Base-by-base conservation (phyloP, 352 stramenopile genomes). In the Phytophthora cactorum region DNA sequence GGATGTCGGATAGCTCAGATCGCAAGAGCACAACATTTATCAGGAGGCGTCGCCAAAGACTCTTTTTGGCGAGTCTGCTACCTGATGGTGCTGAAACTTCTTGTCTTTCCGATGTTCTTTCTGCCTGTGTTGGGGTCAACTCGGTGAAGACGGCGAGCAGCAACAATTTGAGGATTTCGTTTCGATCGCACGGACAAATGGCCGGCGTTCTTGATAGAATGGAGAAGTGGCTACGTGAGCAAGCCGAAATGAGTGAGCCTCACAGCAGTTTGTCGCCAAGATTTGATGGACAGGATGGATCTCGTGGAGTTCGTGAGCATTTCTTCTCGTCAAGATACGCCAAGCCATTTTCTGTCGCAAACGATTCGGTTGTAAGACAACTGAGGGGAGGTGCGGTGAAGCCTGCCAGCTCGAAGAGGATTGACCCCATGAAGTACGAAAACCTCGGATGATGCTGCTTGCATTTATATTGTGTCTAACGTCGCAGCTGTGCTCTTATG, bases 361-460 rank as follows among this genome's bases (percentile, higher is more conserved):
- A 75, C 8, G 75, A 86, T 52, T 86, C 75, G 0, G 67, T 86
- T 36, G 55, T 78, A 29, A 74, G 55, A 8, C 82, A 90, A 59
- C 41, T 90, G 51, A 59, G 51, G 27, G 17, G 36, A 45, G 32
- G 32, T n/a, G 41, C 45, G 28, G 27, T 54, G 22, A 38, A 59
- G 9, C 1, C 32, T 36, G 10, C 34, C 29, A 10, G n/a, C 27
- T 47, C 51, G 2, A 72, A 68, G 59, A 79, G 61, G 27, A 41
- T 84, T 31, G 76, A 90, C 32, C 78, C 76, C 2, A 88, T 88
- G 70, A 85, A 86, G 82, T 90, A 77, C 43, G 79, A 74, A 32
- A 3, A n/a, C 15, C 36, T 36, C 15, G 32, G 41, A 22, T 36
- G 10, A 22, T 41, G n/a, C 12, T 66, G n/a, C 6, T 41, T 59